These are phyloP conservation scores for Kazachstania sp. DNA, from an alignment of 1,139 yeast species.

Conservation along the genomic window DNA sequence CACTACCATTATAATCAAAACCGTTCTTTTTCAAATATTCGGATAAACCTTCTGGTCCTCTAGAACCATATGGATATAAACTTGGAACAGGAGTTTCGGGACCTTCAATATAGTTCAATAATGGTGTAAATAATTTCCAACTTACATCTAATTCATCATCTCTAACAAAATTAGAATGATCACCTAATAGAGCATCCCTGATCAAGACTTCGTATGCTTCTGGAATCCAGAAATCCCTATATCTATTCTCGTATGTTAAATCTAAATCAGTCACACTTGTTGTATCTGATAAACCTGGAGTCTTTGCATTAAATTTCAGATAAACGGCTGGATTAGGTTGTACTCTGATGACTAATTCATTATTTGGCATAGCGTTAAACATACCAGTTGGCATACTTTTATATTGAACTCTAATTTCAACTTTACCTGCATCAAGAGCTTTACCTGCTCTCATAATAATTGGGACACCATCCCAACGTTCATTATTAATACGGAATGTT, in stretches of 20 bases:
- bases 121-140: conserved; percentile 89
- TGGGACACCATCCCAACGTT: conserved; percentile 98
- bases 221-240: conserved; percentile 85
- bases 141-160: conserved; percentile 93
- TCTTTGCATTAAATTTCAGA: conserved; percentile 82
- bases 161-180: conserved; percentile 94
- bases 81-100: conserved; percentile 54
- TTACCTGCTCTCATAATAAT: conserved; percentile 93
- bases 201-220: conserved; percentile 96
- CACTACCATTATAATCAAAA: neutral
- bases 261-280: conserved; percentile 84
- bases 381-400: conserved; percentile 78
- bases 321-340: conserved; percentile 94
- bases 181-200: conserved; percentile 82
- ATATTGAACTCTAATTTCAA: conserved; percentile 88
- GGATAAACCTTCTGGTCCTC: conserved; percentile 57
- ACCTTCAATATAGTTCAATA: conserved; percentile 69
- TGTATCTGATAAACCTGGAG: conserved; percentile 80
- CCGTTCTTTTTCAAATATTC: conserved; percentile 8
- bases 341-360: conserved; percentile 84
- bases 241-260: conserved; percentile 73
- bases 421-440: conserved; percentile 84
- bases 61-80: conserved; percentile 76
- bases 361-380: conserved; percentile 72
- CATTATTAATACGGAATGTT: conserved; percentile 68